Evolutionary conservation across 2,329 filamentous ascomycete species (phyloP), one percentile per base, ranked within the genome.

Genomic region (Zelopaecilomyces penicillatus): DNA sequence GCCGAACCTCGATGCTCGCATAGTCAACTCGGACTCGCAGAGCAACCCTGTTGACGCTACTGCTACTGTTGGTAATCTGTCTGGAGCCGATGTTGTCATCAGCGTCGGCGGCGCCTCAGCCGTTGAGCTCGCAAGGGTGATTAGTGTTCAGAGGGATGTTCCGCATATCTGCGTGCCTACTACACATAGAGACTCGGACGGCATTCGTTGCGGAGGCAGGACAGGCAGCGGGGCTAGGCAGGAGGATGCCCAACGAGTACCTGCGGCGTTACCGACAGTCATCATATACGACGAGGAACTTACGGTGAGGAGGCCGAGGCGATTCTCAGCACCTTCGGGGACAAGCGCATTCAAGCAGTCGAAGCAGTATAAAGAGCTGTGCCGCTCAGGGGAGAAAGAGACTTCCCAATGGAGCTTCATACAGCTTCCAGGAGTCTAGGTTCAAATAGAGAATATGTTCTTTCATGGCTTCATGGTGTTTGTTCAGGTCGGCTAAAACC

Each of bases 91-190:
- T 57, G 70, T 70, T 29, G 66, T 83, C 34, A 65, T 82, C 37
- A 80, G 75, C 35, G 75, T 83, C 48, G 80, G 80, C 5, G 78
- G 79, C 41, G 76, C 78, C 29, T 80, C 75, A 43, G 80, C 78
- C 3, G 76, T 80, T 42, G 77, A 76, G 2, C 60, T 83, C 26
- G 76, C 76, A 3, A 75, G 76, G 51, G 71, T 73, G 1, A 69
- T 80, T 42, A 69, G 68, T 39, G 62, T 73, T 39, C 67, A 72
- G 36, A 77, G 74, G 31, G 68, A 67, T 0, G 63, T 80, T 31
- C 74, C 73, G 19, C 76, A 80, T 54, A 70, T 80, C 37, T 78
- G 74, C 52, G 74, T 80, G 34, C 76, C 76, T 5, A 80, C 76
- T 3, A 79, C 74, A 0, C 79, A 78, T 54, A 75, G 75, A 32